Base-by-base conservation (phyloP, 2,329 filamentous ascomycete species). In the Neofusicoccum laricinum region DNA sequence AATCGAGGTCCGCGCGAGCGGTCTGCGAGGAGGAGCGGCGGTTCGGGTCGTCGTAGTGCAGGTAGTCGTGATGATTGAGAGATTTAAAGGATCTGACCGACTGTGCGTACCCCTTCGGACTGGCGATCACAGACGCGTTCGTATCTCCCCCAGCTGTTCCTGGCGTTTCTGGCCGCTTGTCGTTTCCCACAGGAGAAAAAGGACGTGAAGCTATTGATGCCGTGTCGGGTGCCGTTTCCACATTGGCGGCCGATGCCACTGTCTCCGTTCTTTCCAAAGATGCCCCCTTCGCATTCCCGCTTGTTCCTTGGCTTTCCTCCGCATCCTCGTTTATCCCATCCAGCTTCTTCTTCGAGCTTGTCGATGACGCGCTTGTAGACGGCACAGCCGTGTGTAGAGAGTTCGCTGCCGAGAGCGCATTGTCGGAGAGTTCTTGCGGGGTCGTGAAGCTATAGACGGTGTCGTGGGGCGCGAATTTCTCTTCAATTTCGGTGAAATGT, bases 261-360 rank as follows among this genome's bases (percentile, higher is more conserved):
- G 61, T 57, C 25, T 64, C 61, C 30, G 30, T 64, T 21, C 49
- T 48, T 46, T 51, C 61, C 50, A 64, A 14, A 14, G 50, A 19
- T 17, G 63, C 53, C 5, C 61, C 61, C 51, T 49, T 51, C 14
- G 48, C 25, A n/a, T 11, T 25, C 30, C 41, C 55, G n/a, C 30
- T 46, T 19, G 61, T 36, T 25, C 45, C 63, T n/a, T 55, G 34
- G 30, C 32, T 65, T 78, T 96, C 93, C 73, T 96, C 92, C 62
- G 90, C 91, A 79, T 95, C 91, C 78, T 98, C 95, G n/a, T 90
- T 88, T 74, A 98, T 97, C 79, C 96, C 94, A 80, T 94, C 90
- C 70, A 98, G 81, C 69, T 91, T 88, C 71, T 89, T 86, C 65
- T 90, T 87, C 68, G 93, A 81, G 4, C 92, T 96, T 73, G 90